Base-by-base conservation (phyloP, 1,284 basidiomycete genomes). In the Marasmius oreades region DNA sequence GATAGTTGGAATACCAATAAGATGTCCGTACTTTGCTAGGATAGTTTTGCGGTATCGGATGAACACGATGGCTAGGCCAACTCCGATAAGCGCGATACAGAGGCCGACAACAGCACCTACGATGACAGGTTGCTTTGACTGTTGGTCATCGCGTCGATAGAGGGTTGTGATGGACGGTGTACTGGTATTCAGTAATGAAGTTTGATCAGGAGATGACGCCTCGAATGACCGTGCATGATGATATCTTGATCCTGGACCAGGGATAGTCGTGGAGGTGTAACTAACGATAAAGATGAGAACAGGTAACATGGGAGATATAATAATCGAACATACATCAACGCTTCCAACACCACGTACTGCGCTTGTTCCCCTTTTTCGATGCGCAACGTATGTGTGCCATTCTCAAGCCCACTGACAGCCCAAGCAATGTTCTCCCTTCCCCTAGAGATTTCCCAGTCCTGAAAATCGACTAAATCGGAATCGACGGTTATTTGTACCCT, bases 401-500 rank as follows among this genome's bases (percentile, higher is more conserved):
- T 59, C 3, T 48, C 47, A 51, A 66, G 50, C 28, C 52, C 51
- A 5, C 55, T 48, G 3, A 37, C 45, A 0, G 51, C 55, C 64
- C 64, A 64, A 5, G 45, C 57, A 20, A 62, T 61, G 3, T 47
- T 34, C 11, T n/a, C 60, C 37, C 28, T 2, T 0, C 60, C 57
- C 5, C 62, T 59, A 3, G 59, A 26, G 2, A 59, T 58, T 10
- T 62, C 58, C 1, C 39, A 5, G 3, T 56, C 26, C 45, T 34
- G 44, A 1, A 54, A 33, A 8, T 59, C 23, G 22, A 51, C 61
- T 18, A 71, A 53, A 55, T 67, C 61, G 3, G 63, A 67, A 37
- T 70, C 67, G 26, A 72, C 58, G 12, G 62, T 63, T 22, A 71
- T 47, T 53, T 11, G 66, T 66, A 31, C 62, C 64, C 42, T n/a